Conservation (phyloP, 495 filamentous ascomycete genomes). For the Hypoxylon fuscum region DNA sequence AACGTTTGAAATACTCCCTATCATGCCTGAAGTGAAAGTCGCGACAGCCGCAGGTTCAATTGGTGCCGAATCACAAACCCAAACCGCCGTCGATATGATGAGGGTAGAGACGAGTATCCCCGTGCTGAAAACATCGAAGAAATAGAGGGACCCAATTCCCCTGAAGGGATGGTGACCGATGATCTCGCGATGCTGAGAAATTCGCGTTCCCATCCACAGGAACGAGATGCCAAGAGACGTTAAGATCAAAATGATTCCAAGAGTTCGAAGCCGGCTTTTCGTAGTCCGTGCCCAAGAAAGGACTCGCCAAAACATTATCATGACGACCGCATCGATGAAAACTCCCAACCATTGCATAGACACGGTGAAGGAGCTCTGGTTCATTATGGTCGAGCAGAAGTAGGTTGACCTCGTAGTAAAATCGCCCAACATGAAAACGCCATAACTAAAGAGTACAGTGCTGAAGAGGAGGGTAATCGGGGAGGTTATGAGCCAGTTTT, state of each 20-base stretch:
- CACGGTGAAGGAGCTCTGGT: conserved; percentile 38
- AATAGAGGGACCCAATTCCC: conserved; percentile 46
- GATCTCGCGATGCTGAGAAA: conserved; percentile 35
- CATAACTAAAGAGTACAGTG: conserved; percentile 45
- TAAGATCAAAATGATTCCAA: conserved; percentile 48
- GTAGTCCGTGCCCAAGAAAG: conserved; percentile 58
- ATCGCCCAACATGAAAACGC: conserved; percentile 38
- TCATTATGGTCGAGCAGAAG: conserved; percentile 52
- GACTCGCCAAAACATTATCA: conserved; percentile 53
- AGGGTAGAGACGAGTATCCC: conserved; percentile 50
- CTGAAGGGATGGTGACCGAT: conserved; percentile 33
- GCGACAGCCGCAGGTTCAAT: conserved; percentile 49
- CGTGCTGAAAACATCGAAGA: conserved; percentile 53
- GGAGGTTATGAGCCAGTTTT: conserved; percentile 46
- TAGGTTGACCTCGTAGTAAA: conserved; percentile 47
- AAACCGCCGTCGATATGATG: conserved; percentile 49
- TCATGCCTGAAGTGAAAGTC: conserved; percentile 48
- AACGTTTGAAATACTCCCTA: conserved; percentile 38
- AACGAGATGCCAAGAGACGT: conserved; percentile 39
- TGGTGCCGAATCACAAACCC: conserved; percentile 50
- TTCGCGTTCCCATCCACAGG: conserved; percentile 28
- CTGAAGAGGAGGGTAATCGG: conserved; percentile 39
- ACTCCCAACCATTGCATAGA: conserved; percentile 51
- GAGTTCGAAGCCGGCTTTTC: conserved; percentile 49
- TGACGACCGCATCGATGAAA: conserved; percentile 51